Base-by-base conservation (phyloP, 2,329 filamentous ascomycete genomes). In the Paecilomyces variotii region DNA sequence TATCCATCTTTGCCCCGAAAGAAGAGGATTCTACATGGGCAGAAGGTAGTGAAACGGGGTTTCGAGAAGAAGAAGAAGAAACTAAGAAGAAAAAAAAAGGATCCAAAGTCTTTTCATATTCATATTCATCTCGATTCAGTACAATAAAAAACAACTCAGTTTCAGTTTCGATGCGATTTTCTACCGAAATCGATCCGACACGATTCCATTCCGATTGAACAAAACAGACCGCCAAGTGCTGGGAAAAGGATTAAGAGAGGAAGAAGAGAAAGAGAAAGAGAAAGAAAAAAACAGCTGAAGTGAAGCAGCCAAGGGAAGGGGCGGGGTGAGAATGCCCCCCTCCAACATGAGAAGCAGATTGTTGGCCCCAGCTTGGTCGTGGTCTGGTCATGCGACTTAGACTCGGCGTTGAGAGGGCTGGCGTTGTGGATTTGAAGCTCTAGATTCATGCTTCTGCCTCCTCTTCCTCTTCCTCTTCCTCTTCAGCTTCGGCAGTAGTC, bases 401-500 rank as follows among this genome's bases (percentile, higher is more conserved):
- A 12, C 5, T 39, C 3, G n/a, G 19, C 35, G 28, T 39, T 1
- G 14, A 19, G 2, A 6, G 35, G 35, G 14, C 34, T 39, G 14
- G 35, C 0, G 35, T 7, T 19, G 6, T 39, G 6, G 35, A 19
- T 12, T n/a, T 39, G 35, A 39, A 39, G n/a, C n/a, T 45, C 39
- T 25, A 19, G 45, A 24, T 52, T 52, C 50, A 52, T 14, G 57
- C 62, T 27, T 63, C 67, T 25, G 61, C 59, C 54, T 67, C 62
- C 2, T 61, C 61, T 24, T 60, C 61, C 5, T 28, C 58, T 61
- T 63, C 65, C 5, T 28, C 58, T 61, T 63, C 65, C 9, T 53
- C 67, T 53, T 72, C 70, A 52, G 30, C 61, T 19, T 60, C 62
- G 2, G 50, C 59, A 60, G 62, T 65, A 10, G 55, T 66, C 53